Conservation (phyloP, 75 land plant genomes). For the Sequoiadendron giganteum region DNA sequence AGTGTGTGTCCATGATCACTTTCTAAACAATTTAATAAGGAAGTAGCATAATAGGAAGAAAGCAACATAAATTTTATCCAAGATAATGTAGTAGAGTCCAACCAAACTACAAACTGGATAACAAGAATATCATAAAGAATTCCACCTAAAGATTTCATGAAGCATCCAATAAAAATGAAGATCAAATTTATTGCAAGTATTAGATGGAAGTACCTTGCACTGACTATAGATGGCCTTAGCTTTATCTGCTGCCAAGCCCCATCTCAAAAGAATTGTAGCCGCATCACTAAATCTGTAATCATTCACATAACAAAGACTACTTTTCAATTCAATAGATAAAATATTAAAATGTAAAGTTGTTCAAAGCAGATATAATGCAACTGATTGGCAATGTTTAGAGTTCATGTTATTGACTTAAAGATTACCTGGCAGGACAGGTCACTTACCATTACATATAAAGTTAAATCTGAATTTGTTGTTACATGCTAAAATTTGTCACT, state of each 20-base stretch:
- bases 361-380: not conserved
- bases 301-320: not conserved
- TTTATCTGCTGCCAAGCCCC: conserved; percentile 91
- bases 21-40: not conserved
- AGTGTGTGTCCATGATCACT: not conserved
- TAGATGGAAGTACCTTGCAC: conserved; percentile 66
- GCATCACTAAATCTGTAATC: conserved; percentile 79
- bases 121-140: not conserved
- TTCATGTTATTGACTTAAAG: not conserved
- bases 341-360: not conserved
- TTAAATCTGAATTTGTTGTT: too few species aligned
- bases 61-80: not conserved
- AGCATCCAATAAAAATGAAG: conserved; percentile 1
- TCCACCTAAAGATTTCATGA: not conserved
- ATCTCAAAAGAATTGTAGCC: conserved; percentile 77
- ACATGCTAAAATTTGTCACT: too few species aligned
- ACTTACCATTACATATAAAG: too few species aligned
- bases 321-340: not conserved
- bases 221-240: conserved; percentile 89
- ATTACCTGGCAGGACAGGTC: not conserved
- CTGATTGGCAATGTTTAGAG: not conserved
- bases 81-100: not conserved
- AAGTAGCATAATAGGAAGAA: not conserved
- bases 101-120: not conserved
- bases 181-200: not conserved